phyloP scores from a whole-genome alignment of 2,329 filamentous ascomycete genomes.

The Paracorniculantispora psalliotae region DNA sequence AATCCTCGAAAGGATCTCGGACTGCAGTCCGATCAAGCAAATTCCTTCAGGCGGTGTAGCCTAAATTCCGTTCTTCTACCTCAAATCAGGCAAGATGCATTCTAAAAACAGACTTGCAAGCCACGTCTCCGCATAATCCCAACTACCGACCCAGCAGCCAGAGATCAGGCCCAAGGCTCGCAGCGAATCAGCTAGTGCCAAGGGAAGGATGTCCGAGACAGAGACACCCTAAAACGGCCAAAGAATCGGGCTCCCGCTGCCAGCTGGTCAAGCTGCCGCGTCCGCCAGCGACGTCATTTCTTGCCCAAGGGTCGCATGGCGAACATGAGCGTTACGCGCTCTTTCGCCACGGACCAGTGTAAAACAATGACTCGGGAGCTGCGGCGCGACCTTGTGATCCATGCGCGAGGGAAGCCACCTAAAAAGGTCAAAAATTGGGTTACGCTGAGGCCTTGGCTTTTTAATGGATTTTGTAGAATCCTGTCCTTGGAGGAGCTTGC shows the following conservation, averaged over 20 bases:
- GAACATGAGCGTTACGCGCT: not conserved
- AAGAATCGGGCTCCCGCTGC: not conserved
- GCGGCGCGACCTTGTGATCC: not conserved
- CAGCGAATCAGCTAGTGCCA: not conserved
- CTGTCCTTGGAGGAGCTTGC: not conserved
- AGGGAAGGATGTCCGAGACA: not conserved
- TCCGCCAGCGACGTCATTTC: conserved; percentile 6
- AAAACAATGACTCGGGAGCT: conserved; percentile 2
- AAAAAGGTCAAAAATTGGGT: not conserved
- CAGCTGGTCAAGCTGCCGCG: not conserved
- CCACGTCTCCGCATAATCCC: not conserved
- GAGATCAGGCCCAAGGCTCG: not conserved
- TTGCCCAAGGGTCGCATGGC: not conserved
- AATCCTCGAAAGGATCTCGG: not conserved
- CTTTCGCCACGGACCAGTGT: not conserved
- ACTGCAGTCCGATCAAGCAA: not conserved
- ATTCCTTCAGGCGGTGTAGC: not conserved
- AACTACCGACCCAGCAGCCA: not conserved
- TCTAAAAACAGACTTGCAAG: not conserved
- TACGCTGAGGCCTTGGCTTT: not conserved
- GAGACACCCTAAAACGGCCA: not conserved
- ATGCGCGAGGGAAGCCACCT: not conserved
- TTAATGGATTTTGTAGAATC: not conserved
- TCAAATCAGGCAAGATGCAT: not conserved
- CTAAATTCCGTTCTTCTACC: not conserved